These are phyloP conservation scores for Athelia sp. DNA, from an alignment of 1,284 basidiomycete genomes.

Conservation along the genomic window DNA sequence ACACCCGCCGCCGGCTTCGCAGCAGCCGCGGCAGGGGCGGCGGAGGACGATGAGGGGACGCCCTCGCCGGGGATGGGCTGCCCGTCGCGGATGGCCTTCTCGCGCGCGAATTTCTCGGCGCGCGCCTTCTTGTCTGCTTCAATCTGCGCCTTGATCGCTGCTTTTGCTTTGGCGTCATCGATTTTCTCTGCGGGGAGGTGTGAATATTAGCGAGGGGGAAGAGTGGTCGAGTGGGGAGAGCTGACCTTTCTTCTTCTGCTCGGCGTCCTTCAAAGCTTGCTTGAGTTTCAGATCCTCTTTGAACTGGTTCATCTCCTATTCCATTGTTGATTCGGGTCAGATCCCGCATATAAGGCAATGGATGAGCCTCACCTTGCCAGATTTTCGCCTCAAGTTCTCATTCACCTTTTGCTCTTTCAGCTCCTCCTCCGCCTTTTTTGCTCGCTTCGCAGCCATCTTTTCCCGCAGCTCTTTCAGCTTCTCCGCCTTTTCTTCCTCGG, in stretches of 20 bases:
- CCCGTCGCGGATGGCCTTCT: conserved; percentile 86
- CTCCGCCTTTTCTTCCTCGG: conserved; percentile 89
- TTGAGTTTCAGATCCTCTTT: conserved; percentile 78
- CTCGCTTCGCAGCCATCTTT: conserved; percentile 75
- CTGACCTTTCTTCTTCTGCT: conserved; percentile 71
- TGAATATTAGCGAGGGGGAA: conserved; percentile 1
- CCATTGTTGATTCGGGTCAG: too few species aligned
- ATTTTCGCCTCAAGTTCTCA: conserved; percentile 78
- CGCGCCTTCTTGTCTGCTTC: conserved; percentile 88
- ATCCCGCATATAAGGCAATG: too few species aligned
- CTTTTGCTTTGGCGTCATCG: conserved; percentile 78
- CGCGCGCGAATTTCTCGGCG: conserved; percentile 81
- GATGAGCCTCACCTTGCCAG: conserved; percentile 63
- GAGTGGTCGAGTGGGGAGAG: neutral
- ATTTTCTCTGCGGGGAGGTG: conserved; percentile 68
- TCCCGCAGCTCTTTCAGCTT: conserved; percentile 77
- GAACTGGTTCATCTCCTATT: conserved; percentile 68
- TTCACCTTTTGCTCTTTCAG: conserved; percentile 71
- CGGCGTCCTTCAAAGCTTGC: conserved; percentile 76
- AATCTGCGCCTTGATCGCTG: conserved; percentile 87
- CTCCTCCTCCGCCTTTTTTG: conserved; percentile 65
- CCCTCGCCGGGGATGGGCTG: conserved; percentile 34
- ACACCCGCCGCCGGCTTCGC: conserved; percentile 35
- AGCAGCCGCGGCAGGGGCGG: conserved; percentile 31
- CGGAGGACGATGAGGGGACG: conserved; percentile 16